These are phyloP conservation scores for Piedraia hortae DNA, from an alignment of 2,329 filamentous ascomycete genomes.

Conservation along the genomic window DNA sequence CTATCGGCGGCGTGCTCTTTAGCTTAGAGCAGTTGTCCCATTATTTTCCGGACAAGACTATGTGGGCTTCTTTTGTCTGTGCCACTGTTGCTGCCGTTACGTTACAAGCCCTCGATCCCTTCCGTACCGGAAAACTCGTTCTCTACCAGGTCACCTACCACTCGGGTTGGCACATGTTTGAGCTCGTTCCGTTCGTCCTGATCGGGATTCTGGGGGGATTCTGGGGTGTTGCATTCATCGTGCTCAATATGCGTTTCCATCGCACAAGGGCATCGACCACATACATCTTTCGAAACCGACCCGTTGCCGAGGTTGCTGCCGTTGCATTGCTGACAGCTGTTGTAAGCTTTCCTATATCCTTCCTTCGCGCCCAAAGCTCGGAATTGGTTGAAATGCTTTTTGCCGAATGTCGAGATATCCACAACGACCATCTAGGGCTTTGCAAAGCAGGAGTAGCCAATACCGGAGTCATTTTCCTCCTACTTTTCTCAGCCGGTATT, in stretches of 20 bases:
- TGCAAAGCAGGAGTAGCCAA: slow-evolving; percentile 71
- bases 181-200: slow-evolving; percentile 63
- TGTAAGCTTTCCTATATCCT: slow-evolving; percentile 85
- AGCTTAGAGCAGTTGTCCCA: slow-evolving; percentile 93
- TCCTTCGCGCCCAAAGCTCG: slow-evolving; percentile 78
- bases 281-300: slow-evolving; percentile 35
- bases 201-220: slow-evolving; percentile 78
- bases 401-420: slow-evolving; percentile 57
- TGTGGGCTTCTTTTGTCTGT: slow-evolving; percentile 99
- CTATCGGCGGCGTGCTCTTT: slow-evolving; percentile 84
- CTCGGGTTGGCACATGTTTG: slow-evolving; percentile 78
- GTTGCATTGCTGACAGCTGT: slow-evolving; percentile 61
- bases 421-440: slow-evolving; percentile 67
- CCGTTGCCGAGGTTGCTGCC: slow-evolving; percentile 52
- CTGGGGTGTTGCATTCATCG: slow-evolving; percentile 86
- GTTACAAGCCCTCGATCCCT: slow-evolving; percentile 76
- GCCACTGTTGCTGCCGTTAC: slow-evolving; percentile 96
- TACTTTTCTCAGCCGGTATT: slow-evolving; percentile 55
- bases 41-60: slow-evolving; percentile 95
- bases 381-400: slow-evolving; percentile 83
- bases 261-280: slow-evolving; percentile 44
- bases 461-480: slow-evolving; percentile 51
- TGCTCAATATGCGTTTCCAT: slow-evolving; percentile 67
- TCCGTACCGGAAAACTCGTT: slow-evolving; percentile 82
- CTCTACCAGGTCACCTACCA: slow-evolving; percentile 89